phyloP scores from a whole-genome alignment of 129 eudicot species.

The Helichrysum umbraculigerum region DNA sequence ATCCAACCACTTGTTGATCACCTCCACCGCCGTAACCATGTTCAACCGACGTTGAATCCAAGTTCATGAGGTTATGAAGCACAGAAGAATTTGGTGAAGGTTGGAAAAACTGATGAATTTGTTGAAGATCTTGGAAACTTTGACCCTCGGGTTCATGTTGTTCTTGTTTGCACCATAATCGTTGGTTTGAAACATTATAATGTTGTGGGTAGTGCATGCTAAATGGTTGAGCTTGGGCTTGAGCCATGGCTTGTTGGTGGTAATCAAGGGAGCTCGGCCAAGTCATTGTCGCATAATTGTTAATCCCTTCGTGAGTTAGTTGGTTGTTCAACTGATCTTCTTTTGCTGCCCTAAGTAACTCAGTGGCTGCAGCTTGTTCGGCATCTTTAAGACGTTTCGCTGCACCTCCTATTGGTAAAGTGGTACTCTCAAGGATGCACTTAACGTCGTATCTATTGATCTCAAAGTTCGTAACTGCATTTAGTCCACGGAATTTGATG shows the following conservation, averaged over 20 bases:
- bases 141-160: constrained; percentile 41
- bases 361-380: constrained; percentile 49
- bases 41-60: constrained; percentile 60
- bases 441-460: constrained; percentile 83
- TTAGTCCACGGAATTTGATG: constrained; percentile 81
- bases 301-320: constrained; percentile 36
- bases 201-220: constrained; percentile 55
- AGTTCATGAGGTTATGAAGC: constrained; percentile 67
- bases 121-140: constrained; percentile 47
- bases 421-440: constrained; percentile 78
- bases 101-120: constrained; percentile 51
- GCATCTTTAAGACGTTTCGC: constrained; percentile 84
- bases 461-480: constrained; percentile 90
- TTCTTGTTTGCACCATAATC: constrained; percentile 81
- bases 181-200: constrained; percentile 28
- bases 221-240: constrained; percentile 54
- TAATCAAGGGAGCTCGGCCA: constrained; percentile 59
- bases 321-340: constrained; percentile 32
- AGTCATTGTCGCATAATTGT: constrained; percentile 30
- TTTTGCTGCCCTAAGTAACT: constrained; percentile 25
- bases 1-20: constrained; percentile 30
- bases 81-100: constrained; percentile 42
- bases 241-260: constrained; percentile 44
- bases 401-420: constrained; percentile 80
- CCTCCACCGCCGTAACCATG: constrained; percentile 38